These are phyloP conservation scores for Fraxinus quadrangulata DNA, from an alignment of 257 asterid genomes.

Conservation along the genomic window DNA sequence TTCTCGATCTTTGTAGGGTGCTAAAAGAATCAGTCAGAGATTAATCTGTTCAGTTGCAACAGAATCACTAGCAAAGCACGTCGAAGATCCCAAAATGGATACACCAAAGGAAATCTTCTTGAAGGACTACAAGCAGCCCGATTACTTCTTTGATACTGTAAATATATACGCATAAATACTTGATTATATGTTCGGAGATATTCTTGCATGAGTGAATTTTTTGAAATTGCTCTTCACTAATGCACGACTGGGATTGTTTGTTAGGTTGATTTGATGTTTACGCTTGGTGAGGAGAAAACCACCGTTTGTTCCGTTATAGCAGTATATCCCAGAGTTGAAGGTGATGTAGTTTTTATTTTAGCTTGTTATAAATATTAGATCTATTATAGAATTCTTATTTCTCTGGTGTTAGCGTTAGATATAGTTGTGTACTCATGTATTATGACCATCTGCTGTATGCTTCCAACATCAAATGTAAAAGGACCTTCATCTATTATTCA, in stretches of 20 bases:
- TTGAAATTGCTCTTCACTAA: conserved; percentile 19
- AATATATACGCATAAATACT: conserved; percentile 13
- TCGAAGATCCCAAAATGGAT: conserved; percentile 74
- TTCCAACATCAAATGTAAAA: not conserved
- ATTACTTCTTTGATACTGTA: conserved; percentile 81
- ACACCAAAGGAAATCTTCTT: conserved; percentile 83
- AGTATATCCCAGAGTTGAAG: conserved; percentile 84
- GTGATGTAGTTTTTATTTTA: conserved; percentile 37
- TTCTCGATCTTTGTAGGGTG: conserved; percentile 34
- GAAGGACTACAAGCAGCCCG: conserved; percentile 93
- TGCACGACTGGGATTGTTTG: conserved; percentile 18
- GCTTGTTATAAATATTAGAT: not conserved
- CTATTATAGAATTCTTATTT: not conserved
- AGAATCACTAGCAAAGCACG: conserved; percentile 57
- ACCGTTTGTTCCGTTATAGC: conserved; percentile 61
- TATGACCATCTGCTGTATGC: not conserved
- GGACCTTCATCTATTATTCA: not conserved
- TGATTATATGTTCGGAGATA: not conserved
- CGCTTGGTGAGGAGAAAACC: conserved; percentile 82
- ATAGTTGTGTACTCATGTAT: not conserved
- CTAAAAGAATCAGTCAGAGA: conserved; percentile 43
- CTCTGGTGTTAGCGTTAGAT: not conserved
- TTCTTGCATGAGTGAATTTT: not conserved
- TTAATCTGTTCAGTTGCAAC: conserved; percentile 83
- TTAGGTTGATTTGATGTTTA: conserved; percentile 83